A percentile compares a stretch with the other conserved stretches of the same genome.
Conservation (phyloP, 2,329 filamentous ascomycete genomes). For the Fusarium zealandicum region DNA sequence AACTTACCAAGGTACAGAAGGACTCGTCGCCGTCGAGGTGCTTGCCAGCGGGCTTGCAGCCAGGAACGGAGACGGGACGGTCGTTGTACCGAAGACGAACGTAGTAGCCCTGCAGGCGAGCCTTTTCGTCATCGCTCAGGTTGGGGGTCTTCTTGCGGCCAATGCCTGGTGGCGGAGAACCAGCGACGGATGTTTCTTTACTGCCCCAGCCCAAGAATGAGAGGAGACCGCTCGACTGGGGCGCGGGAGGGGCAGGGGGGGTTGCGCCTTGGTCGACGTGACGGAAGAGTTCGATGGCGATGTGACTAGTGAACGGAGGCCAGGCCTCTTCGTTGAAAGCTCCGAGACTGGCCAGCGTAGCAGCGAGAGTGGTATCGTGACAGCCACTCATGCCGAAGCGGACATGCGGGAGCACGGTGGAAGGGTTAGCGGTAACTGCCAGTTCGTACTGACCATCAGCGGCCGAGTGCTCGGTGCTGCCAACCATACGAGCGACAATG, state of each 20-base stretch:
- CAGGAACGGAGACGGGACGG: slow-evolving; percentile 78
- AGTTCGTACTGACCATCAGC: slow-evolving; percentile 62
- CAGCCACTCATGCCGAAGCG: slow-evolving; percentile 85
- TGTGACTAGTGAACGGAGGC: slow-evolving; percentile 92
- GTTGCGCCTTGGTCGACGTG: slow-evolving; percentile 49
- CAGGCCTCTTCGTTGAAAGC: slow-evolving; percentile 76
- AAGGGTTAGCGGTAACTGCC: slow-evolving; percentile 43
- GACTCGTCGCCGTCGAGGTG: slow-evolving; percentile 86
- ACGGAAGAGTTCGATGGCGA: slow-evolving; percentile 89
- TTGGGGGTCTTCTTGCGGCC: slow-evolving; percentile 65
- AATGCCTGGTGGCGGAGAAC: slow-evolving; percentile 55
- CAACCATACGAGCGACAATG: slow-evolving; percentile 77
- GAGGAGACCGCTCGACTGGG: slow-evolving; percentile 33
- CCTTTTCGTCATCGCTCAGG: slow-evolving; percentile 64
- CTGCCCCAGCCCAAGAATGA: slow-evolving; percentile 39
- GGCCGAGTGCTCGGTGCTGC: slow-evolving; percentile 64
- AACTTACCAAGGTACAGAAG: slow-evolving; percentile 84
- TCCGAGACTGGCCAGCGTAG: slow-evolving; percentile 77
- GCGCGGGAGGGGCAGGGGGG: background rate
- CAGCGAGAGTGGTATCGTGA: slow-evolving; percentile 92
- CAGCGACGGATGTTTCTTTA: slow-evolving; percentile 30
- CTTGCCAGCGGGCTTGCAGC: slow-evolving; percentile 77
- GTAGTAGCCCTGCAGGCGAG: slow-evolving; percentile 76
- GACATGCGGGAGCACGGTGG: slow-evolving; percentile 53
- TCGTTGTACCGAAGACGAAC: slow-evolving; percentile 95